Percentiles rank a stretch among this genome's conserved stretches.
Evolutionary conservation across 768 basidiomycete genomes (phyloP).

Genomic region (Suillus occidentalis): DNA sequence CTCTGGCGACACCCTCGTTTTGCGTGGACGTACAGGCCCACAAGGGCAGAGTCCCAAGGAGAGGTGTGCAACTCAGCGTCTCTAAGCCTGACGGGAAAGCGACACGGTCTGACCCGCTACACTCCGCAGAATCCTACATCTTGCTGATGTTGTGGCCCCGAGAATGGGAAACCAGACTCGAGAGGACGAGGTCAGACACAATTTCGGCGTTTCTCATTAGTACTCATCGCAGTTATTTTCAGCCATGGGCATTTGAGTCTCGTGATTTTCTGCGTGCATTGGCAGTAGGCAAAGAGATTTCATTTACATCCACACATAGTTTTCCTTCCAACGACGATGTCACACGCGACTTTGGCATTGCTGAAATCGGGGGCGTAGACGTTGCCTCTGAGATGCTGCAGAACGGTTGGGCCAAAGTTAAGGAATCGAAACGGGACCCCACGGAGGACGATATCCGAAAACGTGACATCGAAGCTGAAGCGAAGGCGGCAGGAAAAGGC

Average conservation of each 20-base stretch:
- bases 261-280: constrained; percentile 88
- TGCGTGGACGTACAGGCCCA: constrained; percentile 73
- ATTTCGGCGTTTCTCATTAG: background rate
- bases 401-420: constrained; percentile 91
- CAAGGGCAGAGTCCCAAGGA: constrained; percentile 92
- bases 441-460: constrained; percentile 75
- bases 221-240: constrained; percentile 8
- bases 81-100: constrained; percentile 8
- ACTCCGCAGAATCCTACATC: constrained; percentile 73
- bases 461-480: constrained; percentile 75
- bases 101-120: constrained; percentile 13
- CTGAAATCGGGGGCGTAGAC: constrained; percentile 72
- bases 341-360: constrained; percentile 77
- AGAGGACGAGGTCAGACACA: constrained; percentile 76
- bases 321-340: constrained; percentile 74
- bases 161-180: constrained; percentile 78
- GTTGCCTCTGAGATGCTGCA: constrained; percentile 74
- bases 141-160: constrained; percentile 85
- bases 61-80: constrained; percentile 47
- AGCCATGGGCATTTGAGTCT: constrained; percentile 92
- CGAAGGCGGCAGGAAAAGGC: constrained; percentile 73
- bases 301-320: constrained; percentile 80
- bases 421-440: constrained; percentile 82
- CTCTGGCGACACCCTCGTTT: constrained; percentile 86
- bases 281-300: constrained; percentile 87